These are phyloP conservation scores for Carpinus fangiana DNA, from an alignment of 306 rosid species.

Conservation along the genomic window DNA sequence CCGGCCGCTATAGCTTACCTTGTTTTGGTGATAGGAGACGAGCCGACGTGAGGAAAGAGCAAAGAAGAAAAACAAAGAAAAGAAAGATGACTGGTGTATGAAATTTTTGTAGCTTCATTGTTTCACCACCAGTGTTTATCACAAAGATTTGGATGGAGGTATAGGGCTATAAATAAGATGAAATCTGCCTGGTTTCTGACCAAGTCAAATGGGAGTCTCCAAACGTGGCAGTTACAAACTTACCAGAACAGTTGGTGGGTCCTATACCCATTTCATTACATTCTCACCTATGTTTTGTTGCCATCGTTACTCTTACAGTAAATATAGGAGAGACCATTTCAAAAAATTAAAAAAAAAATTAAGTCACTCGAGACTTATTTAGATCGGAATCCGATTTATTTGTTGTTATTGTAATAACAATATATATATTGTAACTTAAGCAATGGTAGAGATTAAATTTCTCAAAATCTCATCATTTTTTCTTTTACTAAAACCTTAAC, in stretches of 20 bases:
- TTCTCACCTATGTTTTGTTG: too few species aligned
- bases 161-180: constrained; percentile 17
- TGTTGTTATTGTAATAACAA: too few species aligned
- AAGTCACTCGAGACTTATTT: too few species aligned
- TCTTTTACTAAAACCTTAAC: too few species aligned
- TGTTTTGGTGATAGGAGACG: constrained; percentile 35
- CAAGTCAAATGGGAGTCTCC: constrained; percentile 26
- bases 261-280: neutral
- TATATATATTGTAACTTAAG: too few species aligned
- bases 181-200: neutral
- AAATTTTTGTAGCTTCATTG: constrained; percentile 36
- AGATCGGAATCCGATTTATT: too few species aligned
- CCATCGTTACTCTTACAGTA: too few species aligned
- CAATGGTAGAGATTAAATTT: too few species aligned
- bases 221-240: constrained; percentile 11
- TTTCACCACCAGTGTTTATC: neutral
- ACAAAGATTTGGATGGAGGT: neutral
- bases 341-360: too few species aligned
- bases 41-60: constrained; percentile 38
- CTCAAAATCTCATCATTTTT: too few species aligned
- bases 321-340: too few species aligned
- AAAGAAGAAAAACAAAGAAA: constrained; percentile 37
- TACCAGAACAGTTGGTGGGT: constrained; percentile 18
- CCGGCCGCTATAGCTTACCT: constrained; percentile 18
- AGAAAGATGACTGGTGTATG: constrained; percentile 17